These are phyloP conservation scores for Monilinia vaccinii-corymbosi DNA, from an alignment of 2,329 filamentous ascomycete genomes.

Conservation along the genomic window DNA sequence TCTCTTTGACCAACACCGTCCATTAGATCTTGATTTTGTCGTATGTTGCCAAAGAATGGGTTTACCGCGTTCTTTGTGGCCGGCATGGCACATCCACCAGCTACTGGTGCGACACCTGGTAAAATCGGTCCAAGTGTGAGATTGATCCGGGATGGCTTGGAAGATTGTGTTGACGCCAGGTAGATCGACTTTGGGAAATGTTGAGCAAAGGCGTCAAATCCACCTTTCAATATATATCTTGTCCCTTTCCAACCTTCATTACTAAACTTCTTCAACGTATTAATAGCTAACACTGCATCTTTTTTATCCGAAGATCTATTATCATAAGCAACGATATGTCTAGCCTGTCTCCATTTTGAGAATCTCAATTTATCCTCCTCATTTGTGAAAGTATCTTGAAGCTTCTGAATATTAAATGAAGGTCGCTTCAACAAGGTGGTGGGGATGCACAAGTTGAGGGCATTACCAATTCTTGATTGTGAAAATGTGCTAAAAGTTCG, in stretches of 20 bases:
- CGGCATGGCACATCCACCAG: slow-evolving; percentile 81
- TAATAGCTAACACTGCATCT: slow-evolving; percentile 71
- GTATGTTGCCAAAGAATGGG: slow-evolving; percentile 92
- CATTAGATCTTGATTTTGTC: slow-evolving; percentile 91
- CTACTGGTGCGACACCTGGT: slow-evolving; percentile 61
- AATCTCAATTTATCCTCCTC: slow-evolving; percentile 64
- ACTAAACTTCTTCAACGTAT: slow-evolving; percentile 88
- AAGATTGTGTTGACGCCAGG: slow-evolving; percentile 31
- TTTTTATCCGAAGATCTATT: slow-evolving; percentile 65
- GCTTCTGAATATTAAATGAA: slow-evolving; percentile 80
- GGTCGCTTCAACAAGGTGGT: slow-evolving; percentile 86
- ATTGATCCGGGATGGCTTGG: slow-evolving; percentile 34
- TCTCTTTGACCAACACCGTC: slow-evolving; percentile 82
- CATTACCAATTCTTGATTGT: slow-evolving; percentile 64
- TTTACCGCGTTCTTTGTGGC: slow-evolving; percentile 59
- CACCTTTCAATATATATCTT: slow-evolving; percentile 69
- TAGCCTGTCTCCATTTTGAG: slow-evolving; percentile 62
- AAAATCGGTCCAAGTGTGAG: slow-evolving; percentile 40
- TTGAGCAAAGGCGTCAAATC: slow-evolving; percentile 65
- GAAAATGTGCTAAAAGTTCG: slow-evolving; percentile 78
- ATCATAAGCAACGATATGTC: slow-evolving; percentile 82
- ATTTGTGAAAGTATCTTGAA: slow-evolving; percentile 77
- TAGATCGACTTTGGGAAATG: slow-evolving; percentile 60
- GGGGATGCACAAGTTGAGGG: slow-evolving; percentile 87
- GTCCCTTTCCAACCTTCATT: slow-evolving; percentile 72